Evolutionary conservation across 805 yeast species (phyloP), one percentile per base, ranked within the genome.

Genomic region (Cephaloascus fragrans): DNA sequence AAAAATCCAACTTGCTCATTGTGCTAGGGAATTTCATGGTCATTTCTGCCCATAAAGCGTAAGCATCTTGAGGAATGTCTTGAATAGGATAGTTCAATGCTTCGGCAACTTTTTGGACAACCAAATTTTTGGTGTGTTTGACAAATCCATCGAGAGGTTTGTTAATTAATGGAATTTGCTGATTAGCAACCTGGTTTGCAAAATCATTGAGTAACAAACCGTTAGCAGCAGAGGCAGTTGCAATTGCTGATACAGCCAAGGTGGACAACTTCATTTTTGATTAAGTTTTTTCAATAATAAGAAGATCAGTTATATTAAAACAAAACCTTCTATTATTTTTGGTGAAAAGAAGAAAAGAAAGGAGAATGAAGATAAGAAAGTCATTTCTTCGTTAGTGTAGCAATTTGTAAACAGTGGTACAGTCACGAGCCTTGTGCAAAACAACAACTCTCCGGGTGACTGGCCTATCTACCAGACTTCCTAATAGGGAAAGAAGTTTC

Each of bases 1-100:
- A 60, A 44, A 77, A 64, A 43, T 66, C 67, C 63, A 83, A 57
- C 35, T 65, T 59, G 18, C 65, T 49, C 16, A 77, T 57, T 19
- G 76, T 64, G n/a, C 68, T 61, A 18, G 89, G 89, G 59, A 72
- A 82, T 37, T 63, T 58, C 49, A 67, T 41, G 31, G 80, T 62
- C 77, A 81, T 73, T 32, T 81, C 87, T 19, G 71, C 51, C 89
- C 89, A 82, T 26, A 72, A 51, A 19, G 54, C 43, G 51, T 73
- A 69, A 37, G 80, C 57, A 10, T 71, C 77, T 3, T 60, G 52
- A 15, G 82, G 64, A 35, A 80, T 48, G 14, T 64, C 46, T 20
- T 70, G 75, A 20, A 70, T 40, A 3, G 80, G 74, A 44, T 75
- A 67, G 39, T 73, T 69, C 48, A 77, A 55, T 23, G 71, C 69